Base-by-base conservation (phyloP, 176 grass and related monocot species). In the Sorghum bicolor region DNA sequence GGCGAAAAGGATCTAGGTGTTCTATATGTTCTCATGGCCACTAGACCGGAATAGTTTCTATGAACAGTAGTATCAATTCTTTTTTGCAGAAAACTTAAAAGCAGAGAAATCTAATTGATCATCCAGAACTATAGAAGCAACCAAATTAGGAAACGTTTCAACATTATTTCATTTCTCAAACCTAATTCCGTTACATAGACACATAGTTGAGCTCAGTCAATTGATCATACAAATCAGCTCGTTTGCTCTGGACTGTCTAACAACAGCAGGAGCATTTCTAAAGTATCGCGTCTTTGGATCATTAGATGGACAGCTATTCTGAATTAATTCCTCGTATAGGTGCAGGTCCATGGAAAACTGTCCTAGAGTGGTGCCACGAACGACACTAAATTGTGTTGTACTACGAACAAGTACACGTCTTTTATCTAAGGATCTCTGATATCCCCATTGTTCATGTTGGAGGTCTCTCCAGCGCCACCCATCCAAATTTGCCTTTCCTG, bases 401-500 rank as follows among this genome's bases (percentile, higher is more conserved):
- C 17, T 62, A 75, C 20, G 55, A 80, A 79, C 80, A 78, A 71
- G 25, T 10, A 77, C 19, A 61, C 8, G 39, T 83, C 65, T 67
- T 29, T 20, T 34, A 40, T 72, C 17, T 53, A 75, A 10, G 37
- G 33, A 66, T 57, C 9, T 77, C 9, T 36, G 34, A 34, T 67
- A 34, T 74, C 41, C 69, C 28, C 9, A 61, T 66, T 53, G 33
- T 61, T 94, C 79, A 98, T 87, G 77, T 88, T 68, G 96, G 91
- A 83, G 93, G 96, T 78, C 93, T 94, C 78, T 99, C 96, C 26
- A 99, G 81, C 20, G 89, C 93, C 64, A 91, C 81, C 88, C 96
- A 96, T 25, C 93, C 91, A 84, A 99, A 94, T 80, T 88, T 99
- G 15, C 96, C 96, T 90, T 96, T 96, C 73, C 96, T 88, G 31